Evolutionary conservation across 176 grass and related monocot genomes (phyloP), one percentile per base, ranked within the genome.

Genomic region (Echinochloa phyllopogon): DNA sequence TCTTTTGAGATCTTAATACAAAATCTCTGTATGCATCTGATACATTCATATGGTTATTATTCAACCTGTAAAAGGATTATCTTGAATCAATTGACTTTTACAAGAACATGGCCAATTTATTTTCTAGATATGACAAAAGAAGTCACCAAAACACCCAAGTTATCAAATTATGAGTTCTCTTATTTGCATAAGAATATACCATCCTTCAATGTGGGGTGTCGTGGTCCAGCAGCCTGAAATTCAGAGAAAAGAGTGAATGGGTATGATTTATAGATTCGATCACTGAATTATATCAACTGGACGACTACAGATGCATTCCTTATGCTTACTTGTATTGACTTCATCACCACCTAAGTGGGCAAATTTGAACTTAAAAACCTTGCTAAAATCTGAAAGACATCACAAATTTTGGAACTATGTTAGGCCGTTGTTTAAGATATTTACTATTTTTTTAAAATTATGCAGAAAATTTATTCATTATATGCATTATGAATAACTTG

Each of bases 321-420:
- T 43, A n/a, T 76, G 41, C 95, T 94, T 93, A 94, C 95, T 85
- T 82, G 92, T 93, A 61, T 91, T 87, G 9, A 97, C 95, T 93
- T 97, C 95, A 86, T 97, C 92, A 79, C 95, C 95, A 2, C 95
- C 95, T 80, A 97, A 88, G 67, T 97, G 95, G 23, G 88, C 92
- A 91, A 94, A 93, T 68, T 89, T 97, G 78, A 97, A 97, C 75
- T 97, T 97, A 63, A 97, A 97, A 89, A 97, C 65, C 89, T 94
- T 94, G 72, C 88, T 88, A 86, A 95, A 98, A 94, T 98, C 96
- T 98, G 92, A 65, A 92, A 93, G 58, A 90, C 37, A 92, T 49
- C 61, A 75, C 10, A 83, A 75, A 74, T 56, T 48, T 75, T 57
- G 67, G 6, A 60, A 65, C 40, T 64, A 27, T 33, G 60, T 90